Conservation (phyloP, 306 rosid genomes). For the Citrullus amarus region DNA sequence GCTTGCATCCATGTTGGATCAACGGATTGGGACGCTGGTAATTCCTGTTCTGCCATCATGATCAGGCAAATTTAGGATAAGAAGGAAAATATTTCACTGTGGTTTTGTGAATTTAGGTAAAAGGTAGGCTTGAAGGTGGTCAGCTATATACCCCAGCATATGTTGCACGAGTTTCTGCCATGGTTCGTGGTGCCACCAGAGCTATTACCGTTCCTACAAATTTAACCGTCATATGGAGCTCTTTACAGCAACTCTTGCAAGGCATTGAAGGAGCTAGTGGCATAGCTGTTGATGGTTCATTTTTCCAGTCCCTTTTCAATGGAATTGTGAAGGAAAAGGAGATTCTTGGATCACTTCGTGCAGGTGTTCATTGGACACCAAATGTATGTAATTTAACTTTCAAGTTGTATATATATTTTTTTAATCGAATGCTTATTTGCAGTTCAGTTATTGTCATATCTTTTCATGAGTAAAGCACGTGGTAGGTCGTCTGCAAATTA, state of each 20-base stretch:
- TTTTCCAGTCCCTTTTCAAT: slow-evolving; percentile 81
- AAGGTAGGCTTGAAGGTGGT: slow-evolving; percentile 98
- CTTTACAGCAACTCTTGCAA: slow-evolving; percentile 70
- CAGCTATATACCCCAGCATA: slow-evolving; percentile 96
- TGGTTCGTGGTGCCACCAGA: slow-evolving; percentile 93
- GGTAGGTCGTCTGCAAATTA: neutral
- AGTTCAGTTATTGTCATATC: neutral
- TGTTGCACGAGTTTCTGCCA: slow-evolving; percentile 76
- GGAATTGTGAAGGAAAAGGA: slow-evolving; percentile 72
- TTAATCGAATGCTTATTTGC: neutral
- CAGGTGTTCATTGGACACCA: slow-evolving; percentile 98
- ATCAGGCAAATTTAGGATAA: slow-evolving; percentile 8
- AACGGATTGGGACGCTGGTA: slow-evolving; percentile 78
- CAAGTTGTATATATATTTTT: neutral
- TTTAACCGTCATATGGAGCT: slow-evolving; percentile 64
- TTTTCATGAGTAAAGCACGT: neutral
- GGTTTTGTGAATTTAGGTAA: slow-evolving; percentile 43
- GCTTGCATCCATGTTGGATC: slow-evolving; percentile 66
- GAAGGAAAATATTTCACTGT: slow-evolving; percentile 5
- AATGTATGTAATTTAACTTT: slow-evolving; percentile 41
- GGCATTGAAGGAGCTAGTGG: slow-evolving; percentile 80
- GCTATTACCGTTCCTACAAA: slow-evolving; percentile 72
- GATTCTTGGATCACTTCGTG: slow-evolving; percentile 81
- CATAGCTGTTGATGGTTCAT: slow-evolving; percentile 73
- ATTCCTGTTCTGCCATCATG: neutral